Base-by-base conservation (phyloP, 306 rosid genomes). In the Vigna nakashimae region DNA sequence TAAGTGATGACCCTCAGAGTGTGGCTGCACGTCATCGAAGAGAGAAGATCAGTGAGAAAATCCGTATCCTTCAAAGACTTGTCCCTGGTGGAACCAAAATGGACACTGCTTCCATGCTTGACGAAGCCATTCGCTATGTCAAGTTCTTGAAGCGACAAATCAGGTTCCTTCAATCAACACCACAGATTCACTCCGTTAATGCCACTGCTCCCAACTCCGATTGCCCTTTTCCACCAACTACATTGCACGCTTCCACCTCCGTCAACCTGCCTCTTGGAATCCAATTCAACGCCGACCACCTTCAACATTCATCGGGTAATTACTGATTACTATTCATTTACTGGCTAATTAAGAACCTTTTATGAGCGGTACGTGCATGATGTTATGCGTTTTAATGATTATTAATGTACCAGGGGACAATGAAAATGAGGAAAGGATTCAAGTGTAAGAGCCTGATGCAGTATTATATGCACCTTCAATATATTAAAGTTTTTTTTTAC, bases 81-180 rank as follows among this genome's bases (percentile, higher is more conserved):
- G 96, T 93, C 50, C 98, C 98, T 1, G 98, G 98, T 0, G 98
- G 98, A 2, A 86, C 98, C 2, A 90, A 91, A 69, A 84, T 93
- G 94, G 96, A 93, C 90, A 93, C 96, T 0, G 96, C 98, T 62
- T 88, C 98, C 32, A 93, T 93, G 98, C 73, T 93, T 0, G 94
- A 93, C 30, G 98, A 93, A 86, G 98, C 98, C 72, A 84, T 89
- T 76, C 85, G 86, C 60, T 93, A 93, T 59, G 90, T 91, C 74
- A 93, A 93, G 84, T 93, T 93, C 92, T 78, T 93, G 75, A 93
- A 89, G 88, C 78, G 85, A n/a, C 98, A 93, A 82, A 86, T 93
- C 78, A 91, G 89, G 56, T 65, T 89, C 50, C 87, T 90, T 13
- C 91, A 86, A 84, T 79, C 89, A 26, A 34, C 68, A 28, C 83